Evolutionary conservation across 257 asterid genomes (phyloP).

Genomic region (Plantago major): DNA sequence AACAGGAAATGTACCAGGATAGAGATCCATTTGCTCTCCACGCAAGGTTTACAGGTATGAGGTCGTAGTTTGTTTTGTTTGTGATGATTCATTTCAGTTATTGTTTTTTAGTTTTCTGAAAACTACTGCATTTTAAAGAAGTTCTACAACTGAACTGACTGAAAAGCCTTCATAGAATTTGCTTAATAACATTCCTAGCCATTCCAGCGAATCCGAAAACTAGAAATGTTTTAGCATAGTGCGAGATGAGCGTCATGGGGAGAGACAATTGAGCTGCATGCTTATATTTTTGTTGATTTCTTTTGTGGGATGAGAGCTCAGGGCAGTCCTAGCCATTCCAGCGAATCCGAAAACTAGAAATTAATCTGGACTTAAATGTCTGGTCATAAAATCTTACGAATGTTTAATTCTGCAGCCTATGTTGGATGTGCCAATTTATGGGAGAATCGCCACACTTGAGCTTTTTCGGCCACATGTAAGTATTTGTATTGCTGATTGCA

Average conservation of each 20-base stretch:
- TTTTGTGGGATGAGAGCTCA: not conserved
- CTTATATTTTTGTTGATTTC: too few relatives aligned
- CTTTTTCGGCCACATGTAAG: constrained; percentile 98
- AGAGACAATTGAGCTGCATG: too few relatives aligned
- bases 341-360: constrained; percentile 1
- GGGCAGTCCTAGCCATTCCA: constrained; percentile 1
- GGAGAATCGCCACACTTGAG: constrained; percentile 97
- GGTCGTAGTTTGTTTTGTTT: constrained; percentile 4
- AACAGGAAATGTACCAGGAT: constrained; percentile 91
- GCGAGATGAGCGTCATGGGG: too few relatives aligned
- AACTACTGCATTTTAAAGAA: too few relatives aligned
- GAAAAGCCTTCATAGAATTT: too few relatives aligned
- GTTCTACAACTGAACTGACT: too few relatives aligned
- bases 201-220: too few relatives aligned
- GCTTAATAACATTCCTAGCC: too few relatives aligned
- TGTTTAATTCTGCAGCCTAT: constrained; percentile 60
- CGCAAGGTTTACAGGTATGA: constrained; percentile 88
- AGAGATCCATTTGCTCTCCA: constrained; percentile 79
- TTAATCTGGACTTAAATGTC: not conserved
- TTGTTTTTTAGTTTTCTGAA: not conserved
- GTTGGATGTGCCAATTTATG: constrained; percentile 98
- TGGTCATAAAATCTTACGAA: constrained; percentile 6
- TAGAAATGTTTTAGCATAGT: too few relatives aligned
- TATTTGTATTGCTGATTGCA: constrained; percentile 16
- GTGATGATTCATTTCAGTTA: not conserved